These are phyloP conservation scores for Hymenoscyphus scutula DNA, from an alignment of 2,329 filamentous ascomycete species.

Conservation along the genomic window DNA sequence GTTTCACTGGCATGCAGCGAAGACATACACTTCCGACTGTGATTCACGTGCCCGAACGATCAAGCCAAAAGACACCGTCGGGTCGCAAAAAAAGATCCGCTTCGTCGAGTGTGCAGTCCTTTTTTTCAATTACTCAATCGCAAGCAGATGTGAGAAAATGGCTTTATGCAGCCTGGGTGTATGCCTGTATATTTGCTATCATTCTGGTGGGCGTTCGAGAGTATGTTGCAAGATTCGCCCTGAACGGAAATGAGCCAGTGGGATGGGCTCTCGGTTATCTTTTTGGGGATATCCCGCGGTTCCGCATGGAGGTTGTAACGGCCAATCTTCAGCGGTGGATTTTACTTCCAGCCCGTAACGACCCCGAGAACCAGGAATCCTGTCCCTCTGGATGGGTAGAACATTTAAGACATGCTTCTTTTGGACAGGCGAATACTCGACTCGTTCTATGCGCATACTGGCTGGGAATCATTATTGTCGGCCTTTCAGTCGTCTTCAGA, in stretches of 20 bases:
- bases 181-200: slow-evolving; percentile 61
- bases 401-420: slow-evolving; percentile 57
- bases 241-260: slow-evolving; percentile 74
- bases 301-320: slow-evolving; percentile 69
- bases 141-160: slow-evolving; percentile 79
- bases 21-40: slow-evolving; percentile 54
- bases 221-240: slow-evolving; percentile 65
- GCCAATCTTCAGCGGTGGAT: slow-evolving; percentile 74
- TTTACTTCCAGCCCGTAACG: slow-evolving; percentile 55
- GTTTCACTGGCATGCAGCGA: slow-evolving; percentile 40
- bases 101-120: slow-evolving; percentile 65
- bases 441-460: slow-evolving; percentile 76
- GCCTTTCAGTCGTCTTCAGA: slow-evolving; percentile 71
- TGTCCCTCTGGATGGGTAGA: slow-evolving; percentile 60
- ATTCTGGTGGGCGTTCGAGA: slow-evolving; percentile 69
- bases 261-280: slow-evolving; percentile 92
- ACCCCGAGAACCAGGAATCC: slow-evolving; percentile 37
- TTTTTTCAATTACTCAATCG: slow-evolving; percentile 73
- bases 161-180: slow-evolving; percentile 79
- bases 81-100: slow-evolving; percentile 65
- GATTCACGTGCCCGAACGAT: slow-evolving; percentile 36
- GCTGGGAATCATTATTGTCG: slow-evolving; percentile 63
- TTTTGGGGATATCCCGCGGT: slow-evolving; percentile 70
- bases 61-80: slow-evolving; percentile 50
- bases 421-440: slow-evolving; percentile 80